Percentiles rank a stretch among this genome's conserved stretches.
Evolutionary conservation across 805 yeast species (phyloP).

Genomic region (Vanderwaltozyma polyspora): DNA sequence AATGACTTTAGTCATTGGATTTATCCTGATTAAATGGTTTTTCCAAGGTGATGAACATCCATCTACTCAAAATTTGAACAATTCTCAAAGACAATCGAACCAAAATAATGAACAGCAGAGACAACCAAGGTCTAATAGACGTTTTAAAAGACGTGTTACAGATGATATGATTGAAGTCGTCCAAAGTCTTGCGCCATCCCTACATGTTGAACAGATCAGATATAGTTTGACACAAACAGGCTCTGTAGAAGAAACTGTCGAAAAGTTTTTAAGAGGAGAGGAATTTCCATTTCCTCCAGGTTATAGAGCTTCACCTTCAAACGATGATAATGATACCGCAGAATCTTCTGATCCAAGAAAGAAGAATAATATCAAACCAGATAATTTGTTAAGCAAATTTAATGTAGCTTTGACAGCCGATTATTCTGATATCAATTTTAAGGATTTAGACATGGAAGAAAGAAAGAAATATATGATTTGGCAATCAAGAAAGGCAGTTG

Average conservation of each 20-base stretch:
- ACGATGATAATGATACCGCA: slow-evolving; percentile 1
- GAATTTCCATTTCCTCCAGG: slow-evolving; percentile 48
- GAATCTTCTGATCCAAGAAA: slow-evolving; percentile 20
- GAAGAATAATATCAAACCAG: slow-evolving; percentile 22
- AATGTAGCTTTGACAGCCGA: slow-evolving; percentile 17
- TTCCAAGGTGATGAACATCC: slow-evolving; percentile 45
- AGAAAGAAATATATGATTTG: slow-evolving; percentile 37
- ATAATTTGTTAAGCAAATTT: slow-evolving; percentile 21
- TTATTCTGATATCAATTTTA: slow-evolving; percentile 7
- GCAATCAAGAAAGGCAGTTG: slow-evolving; percentile 51
- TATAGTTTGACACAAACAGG: slow-evolving; percentile 67
- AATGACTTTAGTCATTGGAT: slow-evolving; percentile 31
- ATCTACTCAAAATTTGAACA: slow-evolving; percentile 15
- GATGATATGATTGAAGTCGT: slow-evolving; percentile 77
- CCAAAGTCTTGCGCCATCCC: slow-evolving; percentile 66
- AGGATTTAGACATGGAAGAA: slow-evolving; percentile 16
- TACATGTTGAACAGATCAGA: slow-evolving; percentile 59
- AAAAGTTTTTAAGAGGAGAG: slow-evolving; percentile 49
- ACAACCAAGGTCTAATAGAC: neutral
- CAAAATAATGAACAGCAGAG: neutral
- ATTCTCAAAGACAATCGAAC: no score
- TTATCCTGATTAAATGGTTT: slow-evolving; percentile 56
- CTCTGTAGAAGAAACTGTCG: slow-evolving; percentile 70
- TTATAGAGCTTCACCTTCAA: slow-evolving; percentile 12
- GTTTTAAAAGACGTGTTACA: slow-evolving; percentile 39